Percentiles rank a stretch among this genome's conserved stretches.
Conservation (phyloP, 139 green algal species). For the Tetradesmus obliquus region DNA sequence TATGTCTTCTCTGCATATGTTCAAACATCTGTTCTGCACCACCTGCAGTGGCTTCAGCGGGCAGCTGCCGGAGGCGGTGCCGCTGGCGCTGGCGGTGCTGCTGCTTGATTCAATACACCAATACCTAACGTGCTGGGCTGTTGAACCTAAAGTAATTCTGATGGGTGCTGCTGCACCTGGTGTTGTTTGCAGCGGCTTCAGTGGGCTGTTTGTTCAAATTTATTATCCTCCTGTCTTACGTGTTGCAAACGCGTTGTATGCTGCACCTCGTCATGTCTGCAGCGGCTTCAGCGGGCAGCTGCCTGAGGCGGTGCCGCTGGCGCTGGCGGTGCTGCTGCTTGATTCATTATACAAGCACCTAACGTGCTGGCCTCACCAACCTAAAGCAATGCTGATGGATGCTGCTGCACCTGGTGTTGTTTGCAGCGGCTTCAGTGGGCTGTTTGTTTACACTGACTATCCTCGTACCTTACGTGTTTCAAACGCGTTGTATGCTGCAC, state of each 20-base stretch:
- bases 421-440: neutral
- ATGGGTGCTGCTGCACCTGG: no score
- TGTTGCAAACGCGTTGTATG: neutral
- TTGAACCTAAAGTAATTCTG: no score
- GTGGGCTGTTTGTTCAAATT: no score
- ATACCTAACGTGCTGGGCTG: no score
- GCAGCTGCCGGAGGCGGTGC: slow-evolving; percentile 27
- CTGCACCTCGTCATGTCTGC: neutral
- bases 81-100: slow-evolving; percentile 9
- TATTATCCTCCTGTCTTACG: no score
- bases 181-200: neutral
- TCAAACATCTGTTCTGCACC: neutral
- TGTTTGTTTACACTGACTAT: no score
- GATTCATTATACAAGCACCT: no score
- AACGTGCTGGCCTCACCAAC: no score
- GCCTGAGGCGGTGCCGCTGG: neutral
- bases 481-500: neutral
- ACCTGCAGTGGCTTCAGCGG: slow-evolving; percentile 7
- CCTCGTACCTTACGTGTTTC: no score
- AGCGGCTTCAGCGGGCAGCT: slow-evolving; percentile 31
- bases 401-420: neutral
- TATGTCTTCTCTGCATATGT: no score
- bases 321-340: slow-evolving; percentile 12
- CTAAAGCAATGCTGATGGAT: no score
- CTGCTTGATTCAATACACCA: neutral